Evolutionary conservation across 805 yeast species (phyloP).

Genomic region (Blastobotrys peoriensis): DNA sequence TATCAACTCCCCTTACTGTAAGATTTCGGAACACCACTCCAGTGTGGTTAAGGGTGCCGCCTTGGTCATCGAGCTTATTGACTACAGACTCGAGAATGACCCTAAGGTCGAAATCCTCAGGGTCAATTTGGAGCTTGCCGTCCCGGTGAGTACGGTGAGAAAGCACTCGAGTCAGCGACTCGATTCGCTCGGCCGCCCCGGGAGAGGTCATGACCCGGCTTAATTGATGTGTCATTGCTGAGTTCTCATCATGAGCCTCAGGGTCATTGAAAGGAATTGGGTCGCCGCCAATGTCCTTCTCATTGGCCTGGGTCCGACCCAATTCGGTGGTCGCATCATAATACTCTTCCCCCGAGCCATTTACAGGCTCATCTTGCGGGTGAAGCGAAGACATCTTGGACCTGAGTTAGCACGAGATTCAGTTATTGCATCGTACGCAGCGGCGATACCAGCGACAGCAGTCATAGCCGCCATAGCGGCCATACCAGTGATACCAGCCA

Average conservation of each 20-base stretch:
- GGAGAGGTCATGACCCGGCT: conserved; percentile 25
- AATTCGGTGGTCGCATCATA: neutral
- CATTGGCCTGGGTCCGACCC: neutral
- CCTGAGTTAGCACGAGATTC: too few relatives aligned
- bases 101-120: conserved; percentile 42
- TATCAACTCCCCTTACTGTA: conserved; percentile 41
- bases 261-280: conserved; percentile 11
- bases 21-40: conserved; percentile 36
- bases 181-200: conserved; percentile 36
- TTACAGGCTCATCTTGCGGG: neutral
- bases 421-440: too few relatives aligned
- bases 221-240: conserved; percentile 19
- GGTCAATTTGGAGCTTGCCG: conserved; percentile 39
- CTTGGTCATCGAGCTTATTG: conserved; percentile 25
- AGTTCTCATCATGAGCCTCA: conserved; percentile 21
- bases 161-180: conserved; percentile 44
- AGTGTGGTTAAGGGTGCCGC: conserved; percentile 31
- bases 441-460: too few relatives aligned
- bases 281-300: neutral
- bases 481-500: too few relatives aligned
- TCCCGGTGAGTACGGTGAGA: conserved; percentile 45
- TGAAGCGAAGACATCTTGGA: too few relatives aligned
- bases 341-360: neutral
- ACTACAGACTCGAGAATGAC: conserved; percentile 29
- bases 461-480: too few relatives aligned